Conservation (phyloP, 148 eudicot species). For the Diospyros lotus region DNA sequence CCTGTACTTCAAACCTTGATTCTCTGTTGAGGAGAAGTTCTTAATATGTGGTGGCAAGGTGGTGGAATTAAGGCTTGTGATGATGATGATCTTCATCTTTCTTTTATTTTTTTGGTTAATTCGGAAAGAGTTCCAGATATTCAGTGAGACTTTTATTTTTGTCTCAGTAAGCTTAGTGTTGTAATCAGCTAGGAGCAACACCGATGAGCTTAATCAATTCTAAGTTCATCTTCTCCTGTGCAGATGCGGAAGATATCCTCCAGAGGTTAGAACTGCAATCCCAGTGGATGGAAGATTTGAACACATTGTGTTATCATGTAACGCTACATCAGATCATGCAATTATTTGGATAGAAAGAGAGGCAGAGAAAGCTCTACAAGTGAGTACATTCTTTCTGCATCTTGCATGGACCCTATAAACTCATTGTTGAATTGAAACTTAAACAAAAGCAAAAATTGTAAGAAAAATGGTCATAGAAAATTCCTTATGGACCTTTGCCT, state of each 20-base stretch:
- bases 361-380: conserved; percentile 29
- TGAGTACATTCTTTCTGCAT: conserved; percentile 4
- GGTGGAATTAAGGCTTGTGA: too few species aligned
- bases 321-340: conserved; percentile 85
- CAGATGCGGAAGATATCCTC: conserved; percentile 31
- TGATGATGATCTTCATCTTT: too few species aligned
- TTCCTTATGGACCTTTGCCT: not conserved
- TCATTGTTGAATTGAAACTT: not conserved
- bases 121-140: too few species aligned
- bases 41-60: too few species aligned
- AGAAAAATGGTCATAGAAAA: not conserved
- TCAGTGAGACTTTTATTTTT: too few species aligned
- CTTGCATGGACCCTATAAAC: too few species aligned
- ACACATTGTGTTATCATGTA: conserved; percentile 88
- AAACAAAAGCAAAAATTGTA: not conserved
- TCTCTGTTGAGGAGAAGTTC: not conserved
- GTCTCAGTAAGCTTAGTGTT: too few species aligned
- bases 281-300: conserved; percentile 82
- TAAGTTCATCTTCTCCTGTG: too few species aligned
- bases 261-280: conserved; percentile 29
- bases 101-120: too few species aligned
- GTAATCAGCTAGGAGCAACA: too few species aligned
- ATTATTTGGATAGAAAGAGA: conserved; percentile 86
- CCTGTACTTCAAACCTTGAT: not conserved
- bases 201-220: too few species aligned